Conservation (phyloP, 305 asterid species). For the Fraxinus sp. region DNA sequence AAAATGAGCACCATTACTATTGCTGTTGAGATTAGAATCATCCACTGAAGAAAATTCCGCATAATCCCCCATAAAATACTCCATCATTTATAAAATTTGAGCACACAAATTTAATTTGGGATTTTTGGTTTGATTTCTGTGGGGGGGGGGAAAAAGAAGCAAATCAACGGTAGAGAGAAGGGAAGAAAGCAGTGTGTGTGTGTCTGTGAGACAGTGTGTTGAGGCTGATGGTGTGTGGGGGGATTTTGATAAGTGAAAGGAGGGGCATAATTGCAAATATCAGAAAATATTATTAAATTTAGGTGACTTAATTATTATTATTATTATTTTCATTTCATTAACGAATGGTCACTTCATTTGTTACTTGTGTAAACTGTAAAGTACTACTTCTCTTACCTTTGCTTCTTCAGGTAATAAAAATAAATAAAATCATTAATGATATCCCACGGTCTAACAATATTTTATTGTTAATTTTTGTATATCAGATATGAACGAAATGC, state of each 20-base stretch:
- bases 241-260: conserved; percentile 59
- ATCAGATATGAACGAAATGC: neutral
- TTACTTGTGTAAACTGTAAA: conserved; percentile 39
- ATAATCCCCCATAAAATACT: conserved; percentile 53
- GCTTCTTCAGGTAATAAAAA: conserved; percentile 7
- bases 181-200: conserved; percentile 18
- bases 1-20: conserved; percentile 40
- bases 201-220: conserved; percentile 15
- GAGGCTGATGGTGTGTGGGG: conserved; percentile 42
- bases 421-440: neutral
- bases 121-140: neutral
- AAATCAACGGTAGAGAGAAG: conserved; percentile 37
- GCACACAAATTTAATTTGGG: conserved; percentile 11
- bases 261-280: conserved; percentile 47
- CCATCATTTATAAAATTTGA: conserved; percentile 31
- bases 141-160: neutral
- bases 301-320: neutral
- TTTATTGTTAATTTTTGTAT: neutral
- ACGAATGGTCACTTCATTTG: conserved; percentile 41
- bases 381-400: conserved; percentile 26
- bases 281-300: neutral
- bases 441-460: neutral
- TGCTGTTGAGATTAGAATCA: conserved; percentile 9
- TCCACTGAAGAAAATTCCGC: conserved; percentile 31
- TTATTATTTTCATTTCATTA: neutral